Base-by-base conservation (phyloP, 1,139 yeast species). In the Hyphopichia pseudoburtonii region DNA sequence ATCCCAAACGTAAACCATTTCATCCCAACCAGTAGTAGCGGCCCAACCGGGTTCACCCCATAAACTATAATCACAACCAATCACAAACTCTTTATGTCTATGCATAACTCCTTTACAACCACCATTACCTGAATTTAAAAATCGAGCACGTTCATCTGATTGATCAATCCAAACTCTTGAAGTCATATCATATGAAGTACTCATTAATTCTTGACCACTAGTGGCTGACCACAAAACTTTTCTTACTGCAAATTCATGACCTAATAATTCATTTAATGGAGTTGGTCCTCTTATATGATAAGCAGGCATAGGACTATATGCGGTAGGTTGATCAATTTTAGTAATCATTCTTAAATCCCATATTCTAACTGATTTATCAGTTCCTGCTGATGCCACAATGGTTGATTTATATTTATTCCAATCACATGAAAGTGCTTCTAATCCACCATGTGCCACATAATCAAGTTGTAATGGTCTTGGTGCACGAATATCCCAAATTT, bases 31-130 rank as follows among this genome's bases (percentile, higher is more conserved):
- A 0, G 92, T 84, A 17, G 96, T 81, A 8, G 95, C 95, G 15
- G 85, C 90, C 88, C 95, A 90, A 1, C 97, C 97, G 3, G 94
- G 95, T 47, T 83, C 82, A 8, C 97, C 97, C 97, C 97, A 92
- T 38, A 92, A 64, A 48, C 95, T 84, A 83, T 96, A 92, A 61
- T 92, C 97, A 45, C 92, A 84, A n/a, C 95, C 97, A 47, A 86
- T 79, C 2, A 86, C 97, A 63, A 92, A 92, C 65, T 92, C 98
- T 28, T 80, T 73, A 62, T 92, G 97, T 33, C 62, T 65, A 23
- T 74, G 71, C 69, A 88, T 86, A n/a, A 76, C 73, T 7, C 77
- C 79, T 28, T 70, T 61, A 38, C 80, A 68, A 33, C 74, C 68
- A 36, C 78, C 70, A 5, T 47, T 49, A 3, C 50, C 53, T 9